phyloP scores from a whole-genome alignment of 1,139 yeast species.

The Komagataea norvegica region DNA sequence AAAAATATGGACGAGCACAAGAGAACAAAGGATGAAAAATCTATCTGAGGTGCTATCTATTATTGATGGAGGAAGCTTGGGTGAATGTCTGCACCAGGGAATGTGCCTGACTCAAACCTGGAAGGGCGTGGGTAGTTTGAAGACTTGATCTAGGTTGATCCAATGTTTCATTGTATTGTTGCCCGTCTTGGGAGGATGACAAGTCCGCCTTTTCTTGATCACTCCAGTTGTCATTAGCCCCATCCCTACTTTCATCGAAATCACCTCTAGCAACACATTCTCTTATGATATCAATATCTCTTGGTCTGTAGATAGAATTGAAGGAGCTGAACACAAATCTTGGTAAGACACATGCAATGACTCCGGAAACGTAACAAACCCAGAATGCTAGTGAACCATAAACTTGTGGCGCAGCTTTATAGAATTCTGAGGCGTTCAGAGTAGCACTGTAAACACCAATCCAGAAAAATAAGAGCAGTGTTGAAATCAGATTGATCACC shows the following conservation, averaged over 20 bases:
- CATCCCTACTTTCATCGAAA: conserved; percentile 37
- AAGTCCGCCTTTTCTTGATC: conserved; percentile 10
- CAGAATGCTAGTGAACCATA: conserved; percentile 74
- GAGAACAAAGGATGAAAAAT: too few species aligned
- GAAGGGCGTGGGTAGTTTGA: conserved; percentile 11
- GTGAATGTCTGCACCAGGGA: conserved; percentile 30
- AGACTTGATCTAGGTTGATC: conserved; percentile 6
- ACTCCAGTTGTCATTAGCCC: neutral
- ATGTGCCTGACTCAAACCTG: conserved; percentile 15
- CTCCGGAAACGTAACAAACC: conserved; percentile 76
- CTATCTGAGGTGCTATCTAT: too few species aligned
- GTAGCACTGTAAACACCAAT: conserved; percentile 83
- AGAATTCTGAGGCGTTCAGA: conserved; percentile 59
- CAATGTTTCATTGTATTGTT: neutral
- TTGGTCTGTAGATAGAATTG: conserved; percentile 61
- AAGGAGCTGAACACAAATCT: conserved; percentile 63
- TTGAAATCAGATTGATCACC: conserved; percentile 58
- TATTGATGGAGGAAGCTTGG: conserved; percentile 1
- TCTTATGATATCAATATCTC: conserved; percentile 80
- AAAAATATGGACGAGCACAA: too few species aligned
- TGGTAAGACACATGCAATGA: conserved; percentile 70
- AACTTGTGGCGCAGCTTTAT: conserved; percentile 67
- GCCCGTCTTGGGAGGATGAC: conserved; percentile 8
- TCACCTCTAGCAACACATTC: conserved; percentile 64
- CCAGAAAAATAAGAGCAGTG: conserved; percentile 74